Percentiles rank a stretch among this genome's conserved stretches.
These are phyloP conservation scores for Kregervanrija fluxuum DNA, from an alignment of 805 yeast species.

Conservation along the genomic window DNA sequence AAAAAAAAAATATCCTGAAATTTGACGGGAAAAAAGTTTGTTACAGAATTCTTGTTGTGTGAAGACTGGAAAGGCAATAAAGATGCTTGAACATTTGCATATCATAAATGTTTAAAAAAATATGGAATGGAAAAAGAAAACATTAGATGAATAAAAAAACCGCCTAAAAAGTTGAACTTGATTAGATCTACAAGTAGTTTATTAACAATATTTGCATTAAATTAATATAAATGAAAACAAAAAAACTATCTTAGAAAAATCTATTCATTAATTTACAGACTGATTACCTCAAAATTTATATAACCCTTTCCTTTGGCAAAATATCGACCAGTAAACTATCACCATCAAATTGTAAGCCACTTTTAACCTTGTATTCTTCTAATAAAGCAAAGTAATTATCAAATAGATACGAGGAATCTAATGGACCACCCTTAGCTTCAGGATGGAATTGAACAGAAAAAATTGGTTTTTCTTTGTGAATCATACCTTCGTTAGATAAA, in stretches of 20 bases:
- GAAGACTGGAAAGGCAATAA: too few relatives aligned
- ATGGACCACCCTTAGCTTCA: constrained; percentile 98
- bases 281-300: constrained; percentile 20
- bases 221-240: neutral
- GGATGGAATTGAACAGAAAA: constrained; percentile 99
- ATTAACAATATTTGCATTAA: neutral
- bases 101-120: too few relatives aligned
- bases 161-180: neutral
- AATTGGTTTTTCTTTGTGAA: constrained; percentile 77
- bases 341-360: constrained; percentile 35
- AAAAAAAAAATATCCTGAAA: too few relatives aligned
- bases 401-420: constrained; percentile 84
- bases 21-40: too few relatives aligned
- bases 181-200: neutral
- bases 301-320: constrained; percentile 58
- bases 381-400: constrained; percentile 81
- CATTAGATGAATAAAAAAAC: neutral
- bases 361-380: constrained; percentile 42
- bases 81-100: too few relatives aligned
- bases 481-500: constrained; percentile 96
- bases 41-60: too few relatives aligned
- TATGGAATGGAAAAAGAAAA: too few relatives aligned
- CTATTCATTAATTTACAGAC: neutral
- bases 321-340: constrained; percentile 49
- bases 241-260: neutral